Evolutionary conservation across 768 basidiomycete species (phyloP).

Genomic region (Leccinum pellstonianum): DNA sequence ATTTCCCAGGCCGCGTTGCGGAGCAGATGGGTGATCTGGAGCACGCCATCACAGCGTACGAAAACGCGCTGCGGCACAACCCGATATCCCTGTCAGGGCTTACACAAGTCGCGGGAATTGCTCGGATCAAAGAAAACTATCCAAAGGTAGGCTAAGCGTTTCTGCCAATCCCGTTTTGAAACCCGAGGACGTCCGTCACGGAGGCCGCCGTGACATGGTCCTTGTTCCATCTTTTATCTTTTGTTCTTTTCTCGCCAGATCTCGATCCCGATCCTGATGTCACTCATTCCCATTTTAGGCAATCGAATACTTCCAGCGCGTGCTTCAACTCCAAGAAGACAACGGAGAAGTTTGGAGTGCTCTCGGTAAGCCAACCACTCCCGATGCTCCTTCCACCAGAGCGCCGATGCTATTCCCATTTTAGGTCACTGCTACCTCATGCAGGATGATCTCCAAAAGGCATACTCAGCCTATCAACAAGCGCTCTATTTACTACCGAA

Average conservation of each 20-base stretch:
- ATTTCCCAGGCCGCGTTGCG: conserved; percentile 78
- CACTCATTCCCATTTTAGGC: conserved; percentile 56
- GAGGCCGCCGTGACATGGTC: conserved; percentile 22
- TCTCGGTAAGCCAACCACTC: conserved; percentile 55
- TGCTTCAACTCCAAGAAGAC: conserved; percentile 86
- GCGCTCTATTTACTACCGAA: conserved; percentile 94
- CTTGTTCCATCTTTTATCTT: conserved; percentile 18
- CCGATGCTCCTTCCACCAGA: conserved; percentile 12
- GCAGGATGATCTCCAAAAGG: conserved; percentile 99
- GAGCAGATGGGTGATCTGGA: conserved; percentile 96
- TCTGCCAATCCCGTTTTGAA: conserved; percentile 27
- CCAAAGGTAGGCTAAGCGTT: conserved; percentile 66
- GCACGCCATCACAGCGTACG: conserved; percentile 89
- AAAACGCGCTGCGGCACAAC: conserved; percentile 94
- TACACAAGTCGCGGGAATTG: conserved; percentile 93
- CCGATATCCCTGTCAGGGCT: conserved; percentile 87
- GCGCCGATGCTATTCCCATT: conserved; percentile 16
- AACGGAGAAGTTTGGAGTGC: conserved; percentile 99
- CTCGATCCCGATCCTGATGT: conserved; percentile 34
- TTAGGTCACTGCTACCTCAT: conserved; percentile 96
- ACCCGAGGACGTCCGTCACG: conserved; percentile 35
- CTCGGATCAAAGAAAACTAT: conserved; percentile 97
- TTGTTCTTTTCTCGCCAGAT: conserved; percentile 22
- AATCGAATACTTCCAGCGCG: conserved; percentile 94
- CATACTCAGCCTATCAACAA: conserved; percentile 97